Evolutionary conservation across 1,139 yeast genomes (phyloP), one percentile per base, ranked within the genome.

Genomic region (Eremothecium cymbalariae): DNA sequence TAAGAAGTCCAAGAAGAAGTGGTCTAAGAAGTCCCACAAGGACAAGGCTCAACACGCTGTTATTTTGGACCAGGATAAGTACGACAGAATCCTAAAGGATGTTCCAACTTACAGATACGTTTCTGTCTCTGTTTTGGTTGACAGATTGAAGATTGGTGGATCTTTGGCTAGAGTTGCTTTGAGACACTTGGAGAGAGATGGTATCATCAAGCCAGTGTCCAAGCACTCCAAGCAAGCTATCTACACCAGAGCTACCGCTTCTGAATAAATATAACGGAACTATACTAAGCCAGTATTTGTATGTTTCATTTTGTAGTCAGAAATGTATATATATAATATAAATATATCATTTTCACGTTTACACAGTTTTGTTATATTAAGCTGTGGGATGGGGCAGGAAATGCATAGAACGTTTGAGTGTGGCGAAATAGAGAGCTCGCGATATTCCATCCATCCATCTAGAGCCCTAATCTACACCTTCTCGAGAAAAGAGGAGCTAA

Each of bases 21-120:
- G 98, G 98, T 83, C 94, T 81, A 88, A 90, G 80, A 96, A 96
- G 73, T 86, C 94, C 83, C 95, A 86, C 71, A 93, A 93, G 93
- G 99, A 90, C 74, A 90, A 84, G 94, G 98, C 98, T 62, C 94
- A 84, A 70, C 98, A 90, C 79, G 79, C 86, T 66, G 90, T 90
- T 64, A 75, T 84, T 69, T 77, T 93, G 64, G 98, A 90, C 72
- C 96, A 93, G 76, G 95, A 90, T 60, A 84, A 88, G 68, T 86
- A 82, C 76, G 98, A 90, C 93, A 85, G 95, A 77, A 84, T 90
- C 75, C 70, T 86, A 74, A 93, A 90, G 84, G 98, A 93, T 67
- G 96, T 90, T 48, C 96, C 97, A 74, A 84, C 95, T 58, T 90
- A 81, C 93, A 90, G 93, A 80, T 86, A 77, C 68, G 94, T 90